Evolutionary conservation across 1,139 yeast species (phyloP), one percentile per base, ranked within the genome.

Genomic region (Kodamaea suecica): DNA sequence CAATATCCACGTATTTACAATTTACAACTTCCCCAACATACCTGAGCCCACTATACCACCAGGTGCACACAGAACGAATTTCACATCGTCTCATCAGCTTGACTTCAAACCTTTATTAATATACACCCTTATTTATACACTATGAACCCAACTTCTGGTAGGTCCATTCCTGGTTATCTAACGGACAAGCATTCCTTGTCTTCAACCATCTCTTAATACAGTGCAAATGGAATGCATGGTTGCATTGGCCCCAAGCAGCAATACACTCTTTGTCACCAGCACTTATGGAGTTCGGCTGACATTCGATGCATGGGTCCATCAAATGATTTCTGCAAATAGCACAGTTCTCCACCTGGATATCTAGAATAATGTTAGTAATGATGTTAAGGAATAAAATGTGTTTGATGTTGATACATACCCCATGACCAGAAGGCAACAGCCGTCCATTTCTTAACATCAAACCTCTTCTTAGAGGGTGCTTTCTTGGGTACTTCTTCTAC

Each of bases 401-500:
- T 14, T 9, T 6, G n/a, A 23, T 19, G 14, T 10, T 6, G 9
- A 41, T 53, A 70, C 74, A 54, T 70, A 72, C 80, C 97, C 98
- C 98, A 94, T 1, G 97, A 88, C 99, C 99, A 94, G 55, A 92
- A 88, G 12, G 98, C 97, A 35, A 94, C 98, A 0, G 98, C 97
- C 11, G 96, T 88, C 98, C 98, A 92, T 68, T 70, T 70, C 50
- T 69, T 70, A 17, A 70, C 74, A 44, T 70, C 76, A 40, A 70
- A 70, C 38, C 66, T 58, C 34, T 66, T 67, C 37, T 45, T 46
- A 16, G 37, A 28, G n/a, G 36, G 32, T 32, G 41, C 41, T 31
- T 49, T 49, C 30, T 42, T 47, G 17, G 44, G 42, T 34, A 27
- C 36, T 24, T 44, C 44, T 17, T 44, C 44, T 17, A 44, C 31